These are phyloP conservation scores for Taiozyma sp. DNA, from an alignment of 1,139 yeast species.

Conservation along the genomic window DNA sequence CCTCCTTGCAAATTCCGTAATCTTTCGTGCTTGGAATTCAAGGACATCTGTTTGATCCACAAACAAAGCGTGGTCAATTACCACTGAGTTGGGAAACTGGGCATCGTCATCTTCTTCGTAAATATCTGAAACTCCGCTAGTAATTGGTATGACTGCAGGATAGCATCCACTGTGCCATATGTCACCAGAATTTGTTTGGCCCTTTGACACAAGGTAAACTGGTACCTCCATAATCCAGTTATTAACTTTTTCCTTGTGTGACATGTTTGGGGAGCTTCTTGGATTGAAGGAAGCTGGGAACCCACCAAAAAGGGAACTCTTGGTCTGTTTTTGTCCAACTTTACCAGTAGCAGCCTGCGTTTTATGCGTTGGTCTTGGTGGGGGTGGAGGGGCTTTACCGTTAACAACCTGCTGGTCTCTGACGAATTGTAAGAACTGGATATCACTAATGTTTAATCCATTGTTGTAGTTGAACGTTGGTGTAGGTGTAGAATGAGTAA, in stretches of 20 bases:
- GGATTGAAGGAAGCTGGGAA: slow-evolving; percentile 50
- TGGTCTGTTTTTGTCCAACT: not conserved
- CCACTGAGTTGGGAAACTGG: not conserved
- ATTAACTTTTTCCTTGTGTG: slow-evolving; percentile 53
- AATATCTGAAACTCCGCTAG: slow-evolving; percentile 18
- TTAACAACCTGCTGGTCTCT: not conserved
- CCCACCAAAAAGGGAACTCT: not conserved
- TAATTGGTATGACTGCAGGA: slow-evolving; percentile 35
- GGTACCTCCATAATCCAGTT: slow-evolving; percentile 59
- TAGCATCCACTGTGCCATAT: slow-evolving; percentile 37
- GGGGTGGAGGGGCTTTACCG: not conserved
- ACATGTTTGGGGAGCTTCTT: slow-evolving; percentile 52
- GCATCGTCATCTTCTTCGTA: slow-evolving; percentile 12
- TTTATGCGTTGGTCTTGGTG: not conserved
- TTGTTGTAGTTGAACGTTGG: not conserved
- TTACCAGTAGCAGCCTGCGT: not conserved
- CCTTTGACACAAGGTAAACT: slow-evolving; percentile 21
- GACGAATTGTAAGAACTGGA: not conserved
- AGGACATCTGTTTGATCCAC: slow-evolving; percentile 35
- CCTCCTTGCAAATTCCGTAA: slow-evolving; percentile 40
- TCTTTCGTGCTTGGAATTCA: slow-evolving; percentile 46
- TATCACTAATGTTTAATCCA: not conserved
- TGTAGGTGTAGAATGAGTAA: not conserved
- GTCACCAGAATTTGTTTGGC: not conserved
- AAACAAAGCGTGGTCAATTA: slow-evolving; percentile 10